Conservation (phyloP, 352 stramenopile species). For the Globisporangium lucens region DNA sequence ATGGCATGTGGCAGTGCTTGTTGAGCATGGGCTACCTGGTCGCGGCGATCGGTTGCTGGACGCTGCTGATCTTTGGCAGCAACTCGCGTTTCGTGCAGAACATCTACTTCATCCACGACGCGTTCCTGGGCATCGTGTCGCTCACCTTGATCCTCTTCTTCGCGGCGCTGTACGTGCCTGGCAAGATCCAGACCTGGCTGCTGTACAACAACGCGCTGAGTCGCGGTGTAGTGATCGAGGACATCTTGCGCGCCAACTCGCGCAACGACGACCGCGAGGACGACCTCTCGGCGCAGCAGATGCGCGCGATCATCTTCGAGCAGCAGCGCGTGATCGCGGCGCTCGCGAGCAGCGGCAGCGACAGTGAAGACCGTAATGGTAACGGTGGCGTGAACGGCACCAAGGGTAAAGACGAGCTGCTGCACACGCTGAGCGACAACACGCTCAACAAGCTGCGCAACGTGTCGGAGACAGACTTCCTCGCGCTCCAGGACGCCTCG, state of each 20-base stretch:
- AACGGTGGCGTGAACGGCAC: not conserved
- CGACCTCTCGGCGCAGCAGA: conserved; percentile 67
- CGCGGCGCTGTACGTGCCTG: conserved; percentile 85
- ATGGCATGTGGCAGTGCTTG: conserved; percentile 88
- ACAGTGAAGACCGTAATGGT: conserved; percentile 39
- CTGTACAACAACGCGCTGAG: conserved; percentile 97
- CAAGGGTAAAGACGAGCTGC: conserved; percentile 43
- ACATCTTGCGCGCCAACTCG: conserved; percentile 90
- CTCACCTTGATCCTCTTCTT: conserved; percentile 92
- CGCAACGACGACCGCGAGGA: conserved; percentile 66
- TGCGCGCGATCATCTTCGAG: conserved; percentile 76
- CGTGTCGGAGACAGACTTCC: conserved; percentile 68
- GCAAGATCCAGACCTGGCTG: conserved; percentile 96
- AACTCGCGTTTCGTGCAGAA: conserved; percentile 88
- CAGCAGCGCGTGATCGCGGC: conserved; percentile 75
- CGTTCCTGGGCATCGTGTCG: conserved; percentile 90
- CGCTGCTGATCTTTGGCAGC: conserved; percentile 84
- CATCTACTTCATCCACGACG: conserved; percentile 94
- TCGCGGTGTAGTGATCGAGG: conserved; percentile 95
- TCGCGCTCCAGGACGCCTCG: conserved; percentile 58
- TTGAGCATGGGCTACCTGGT: conserved; percentile 92
- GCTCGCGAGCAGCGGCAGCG: conserved; percentile 51
- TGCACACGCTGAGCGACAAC: conserved; percentile 71
- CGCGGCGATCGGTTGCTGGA: conserved; percentile 84
- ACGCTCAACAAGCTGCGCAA: conserved; percentile 59